Base-by-base conservation (phyloP, 2,329 filamentous ascomycete species). In the Claviceps capensis region DNA sequence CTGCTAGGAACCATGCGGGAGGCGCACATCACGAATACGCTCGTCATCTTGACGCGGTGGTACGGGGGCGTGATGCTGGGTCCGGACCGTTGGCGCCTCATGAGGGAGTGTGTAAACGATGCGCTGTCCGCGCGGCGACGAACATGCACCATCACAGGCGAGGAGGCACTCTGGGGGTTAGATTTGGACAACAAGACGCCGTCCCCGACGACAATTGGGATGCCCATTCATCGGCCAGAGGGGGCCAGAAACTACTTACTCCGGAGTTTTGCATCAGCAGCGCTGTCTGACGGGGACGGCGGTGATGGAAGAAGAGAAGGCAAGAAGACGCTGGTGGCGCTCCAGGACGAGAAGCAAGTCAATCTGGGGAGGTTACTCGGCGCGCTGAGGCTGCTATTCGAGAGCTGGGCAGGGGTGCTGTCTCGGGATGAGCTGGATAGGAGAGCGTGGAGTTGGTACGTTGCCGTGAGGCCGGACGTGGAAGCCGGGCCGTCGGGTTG, bases 401-500 rank as follows among this genome's bases (percentile, higher is more conserved):
- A 76, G 47, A 91, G 86, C 55, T 95, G 88, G 89, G 74, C 76
- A 1, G 67, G 71, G n/a, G 74, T 79, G 34, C 64, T 94, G 37
- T 73, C 67, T 26, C 68, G 69, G 4, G 72, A 77, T 16, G 86
- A 95, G 60, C 70, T 95, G 50, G 86, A 95, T 62, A 75, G 76
- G 55, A 77, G 82, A 54, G 86, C 87, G 17, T 94, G 88, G 86
- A 71, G 71, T 11, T 95, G 88, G 88, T 95, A 95, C 66, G 72
- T 85, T 1, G 75, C 78, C 22, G 80, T 90, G 19, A 73, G 89
- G 56, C 88, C 88, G 1, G 82, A 87, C 19, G 85, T 95, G 2
- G 81, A 86, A 53, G 69, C 74, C 52, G 89, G 88, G 0, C 78
- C 79, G 47, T 78, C 81, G 19, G 88, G 89, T 1, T 95, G 88